Percentiles rank a stretch among this genome's conserved stretches.
These are phyloP conservation scores for Phlebiopsis gigantea DNA, from an alignment of 768 basidiomycete species.

Conservation along the genomic window DNA sequence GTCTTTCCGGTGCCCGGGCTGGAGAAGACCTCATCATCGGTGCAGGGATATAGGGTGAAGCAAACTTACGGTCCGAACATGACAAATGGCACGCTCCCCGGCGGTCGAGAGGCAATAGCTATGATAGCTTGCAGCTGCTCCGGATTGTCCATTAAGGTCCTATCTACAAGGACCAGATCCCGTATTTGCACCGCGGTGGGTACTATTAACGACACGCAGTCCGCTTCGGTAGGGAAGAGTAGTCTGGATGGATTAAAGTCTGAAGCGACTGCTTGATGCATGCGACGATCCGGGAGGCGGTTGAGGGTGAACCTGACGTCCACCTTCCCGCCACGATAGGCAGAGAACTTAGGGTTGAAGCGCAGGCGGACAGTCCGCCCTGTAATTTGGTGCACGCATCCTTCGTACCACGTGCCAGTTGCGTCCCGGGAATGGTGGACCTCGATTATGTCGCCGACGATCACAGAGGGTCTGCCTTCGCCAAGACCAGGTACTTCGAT, in stretches of 20 bases:
- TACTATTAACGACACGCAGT: conserved; percentile 20
- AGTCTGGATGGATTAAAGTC: conserved; percentile 40
- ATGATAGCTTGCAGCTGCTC: conserved; percentile 45
- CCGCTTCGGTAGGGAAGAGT: conserved; percentile 40
- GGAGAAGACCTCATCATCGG: background rate
- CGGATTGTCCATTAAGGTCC: conserved; percentile 38
- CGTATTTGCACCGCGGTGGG: conserved; percentile 12
- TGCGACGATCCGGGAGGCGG: conserved; percentile 48
- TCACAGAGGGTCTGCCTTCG: conserved; percentile 28
- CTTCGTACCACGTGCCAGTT: conserved; percentile 49
- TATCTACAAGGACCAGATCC: conserved; percentile 31
- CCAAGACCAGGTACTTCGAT: conserved; percentile 26
- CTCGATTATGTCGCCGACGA: conserved; percentile 39
- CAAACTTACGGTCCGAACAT: conserved; percentile 56
- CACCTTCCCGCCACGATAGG: conserved; percentile 33
- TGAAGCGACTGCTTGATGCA: conserved; percentile 52
- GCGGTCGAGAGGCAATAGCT: conserved; percentile 37
- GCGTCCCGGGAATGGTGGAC: conserved; percentile 37
- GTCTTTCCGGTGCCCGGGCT: conserved; percentile 39
- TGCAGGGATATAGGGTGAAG: background rate
- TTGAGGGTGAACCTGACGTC: conserved; percentile 51
- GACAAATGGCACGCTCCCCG: conserved; percentile 49
- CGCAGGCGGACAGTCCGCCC: conserved; percentile 45
- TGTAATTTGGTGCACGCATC: conserved; percentile 49
- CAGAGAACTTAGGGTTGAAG: conserved; percentile 39